These are phyloP conservation scores for Auricularia cornea DNA, from an alignment of 768 basidiomycete species.

Conservation along the genomic window DNA sequence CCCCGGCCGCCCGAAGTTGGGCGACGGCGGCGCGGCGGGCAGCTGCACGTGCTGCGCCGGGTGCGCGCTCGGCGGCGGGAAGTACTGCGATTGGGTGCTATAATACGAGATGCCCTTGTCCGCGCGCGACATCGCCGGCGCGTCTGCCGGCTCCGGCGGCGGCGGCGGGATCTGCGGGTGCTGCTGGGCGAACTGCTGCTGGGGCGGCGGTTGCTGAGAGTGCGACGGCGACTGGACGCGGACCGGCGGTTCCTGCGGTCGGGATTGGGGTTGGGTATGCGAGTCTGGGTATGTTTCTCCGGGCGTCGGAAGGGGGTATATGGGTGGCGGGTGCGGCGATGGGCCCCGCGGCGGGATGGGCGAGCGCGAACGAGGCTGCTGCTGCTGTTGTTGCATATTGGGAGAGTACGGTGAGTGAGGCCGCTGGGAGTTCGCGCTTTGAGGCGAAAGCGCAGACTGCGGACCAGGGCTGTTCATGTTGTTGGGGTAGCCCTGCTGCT, in stretches of 20 bases:
- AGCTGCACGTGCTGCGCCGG: slow-evolving; percentile 5
- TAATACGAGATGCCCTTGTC: neutral
- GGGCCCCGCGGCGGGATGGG: neutral
- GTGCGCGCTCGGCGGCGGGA: neutral
- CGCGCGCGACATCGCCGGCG: neutral
- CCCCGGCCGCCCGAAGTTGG: slow-evolving; percentile 26
- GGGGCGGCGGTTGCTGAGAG: neutral
- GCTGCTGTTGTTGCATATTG: neutral
- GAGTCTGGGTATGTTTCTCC: neutral
- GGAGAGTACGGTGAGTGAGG: neutral
- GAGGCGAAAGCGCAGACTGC: too few relatives aligned
- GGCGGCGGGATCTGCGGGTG: neutral
- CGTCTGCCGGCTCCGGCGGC: neutral
- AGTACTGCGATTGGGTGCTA: neutral
- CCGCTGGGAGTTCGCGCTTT: neutral
- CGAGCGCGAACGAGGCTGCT: neutral
- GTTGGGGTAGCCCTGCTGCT: too few relatives aligned
- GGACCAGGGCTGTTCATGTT: too few relatives aligned
- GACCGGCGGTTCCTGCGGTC: neutral
- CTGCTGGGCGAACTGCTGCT: too few relatives aligned
- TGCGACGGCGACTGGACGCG: too few relatives aligned
- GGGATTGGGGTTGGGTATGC: too few relatives aligned
- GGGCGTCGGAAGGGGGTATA: neutral
- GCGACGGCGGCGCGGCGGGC: slow-evolving; percentile 23
- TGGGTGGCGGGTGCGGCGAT: neutral